Evolutionary conservation across 2,329 filamentous ascomycete genomes (phyloP).

Genomic region (Lachnellula occidentalis): DNA sequence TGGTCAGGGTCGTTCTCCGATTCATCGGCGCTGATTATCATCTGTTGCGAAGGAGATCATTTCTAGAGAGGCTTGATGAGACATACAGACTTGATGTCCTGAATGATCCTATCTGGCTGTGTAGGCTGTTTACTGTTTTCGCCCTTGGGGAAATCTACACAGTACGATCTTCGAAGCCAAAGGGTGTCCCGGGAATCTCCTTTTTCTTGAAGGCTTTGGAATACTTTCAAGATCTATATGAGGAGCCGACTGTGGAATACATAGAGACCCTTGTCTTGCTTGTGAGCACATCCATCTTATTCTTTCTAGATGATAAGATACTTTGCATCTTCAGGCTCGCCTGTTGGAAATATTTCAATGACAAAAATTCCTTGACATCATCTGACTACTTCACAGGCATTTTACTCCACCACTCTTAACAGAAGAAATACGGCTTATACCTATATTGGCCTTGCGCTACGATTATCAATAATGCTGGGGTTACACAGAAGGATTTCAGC

Average conservation of each 20-base stretch:
- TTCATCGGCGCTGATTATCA: constrained; percentile 35
- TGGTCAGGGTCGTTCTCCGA: constrained; percentile 34
- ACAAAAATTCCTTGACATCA: constrained; percentile 13
- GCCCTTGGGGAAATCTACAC: constrained; percentile 42
- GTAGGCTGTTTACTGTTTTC: constrained; percentile 41
- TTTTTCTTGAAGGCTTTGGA: constrained; percentile 39
- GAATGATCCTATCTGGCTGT: constrained; percentile 33
- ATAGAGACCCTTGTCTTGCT: constrained; percentile 38
- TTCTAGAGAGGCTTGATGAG: constrained; percentile 33
- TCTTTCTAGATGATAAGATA: neutral
- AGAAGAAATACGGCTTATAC: constrained; percentile 31
- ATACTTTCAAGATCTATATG: constrained; percentile 37
- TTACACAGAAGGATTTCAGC: constrained; percentile 38
- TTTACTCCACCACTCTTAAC: constrained; percentile 33
- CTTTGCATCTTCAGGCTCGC: too few species aligned
- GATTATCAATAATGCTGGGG: constrained; percentile 38
- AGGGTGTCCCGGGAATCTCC: constrained; percentile 36
- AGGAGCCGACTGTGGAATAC: constrained; percentile 40
- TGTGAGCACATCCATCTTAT: constrained; percentile 21
- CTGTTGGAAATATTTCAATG: neutral
- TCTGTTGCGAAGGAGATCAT: constrained; percentile 34
- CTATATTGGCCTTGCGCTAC: constrained; percentile 34
- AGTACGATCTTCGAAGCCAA: constrained; percentile 30
- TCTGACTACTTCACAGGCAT: constrained; percentile 19
- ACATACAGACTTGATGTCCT: constrained; percentile 33